Evolutionary conservation across 768 basidiomycete genomes (phyloP).

Genomic region (Neoboletus subvelutipes): DNA sequence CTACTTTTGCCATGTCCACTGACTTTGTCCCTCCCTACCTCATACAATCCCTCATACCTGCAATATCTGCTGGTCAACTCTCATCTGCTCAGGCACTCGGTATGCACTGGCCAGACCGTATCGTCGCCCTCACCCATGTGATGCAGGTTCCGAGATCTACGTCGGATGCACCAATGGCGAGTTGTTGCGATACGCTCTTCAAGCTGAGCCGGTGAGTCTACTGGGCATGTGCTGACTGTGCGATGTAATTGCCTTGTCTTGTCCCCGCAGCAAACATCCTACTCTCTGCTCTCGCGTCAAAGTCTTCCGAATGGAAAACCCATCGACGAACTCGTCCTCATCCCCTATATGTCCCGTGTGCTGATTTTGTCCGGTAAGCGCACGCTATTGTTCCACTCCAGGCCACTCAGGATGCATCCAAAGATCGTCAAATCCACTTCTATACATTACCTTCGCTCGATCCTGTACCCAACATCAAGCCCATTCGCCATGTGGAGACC

Average conservation of each 20-base stretch:
- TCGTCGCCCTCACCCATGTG: conserved; percentile 4
- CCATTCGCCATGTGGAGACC: conserved; percentile 76
- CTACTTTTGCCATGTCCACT: conserved; percentile 15
- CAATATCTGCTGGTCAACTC: conserved; percentile 27
- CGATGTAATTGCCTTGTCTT: not conserved
- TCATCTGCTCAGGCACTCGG: conserved; percentile 59
- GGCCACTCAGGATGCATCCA: not conserved
- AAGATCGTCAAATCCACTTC: conserved; percentile 70
- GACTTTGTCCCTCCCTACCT: conserved; percentile 60
- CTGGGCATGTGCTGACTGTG: not conserved
- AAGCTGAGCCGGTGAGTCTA: conserved; percentile 48
- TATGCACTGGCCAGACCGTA: conserved; percentile 22
- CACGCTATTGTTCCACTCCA: conserved; percentile 12
- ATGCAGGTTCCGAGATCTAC: conserved; percentile 77
- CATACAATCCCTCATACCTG: conserved; percentile 47
- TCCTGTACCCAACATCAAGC: conserved; percentile 62
- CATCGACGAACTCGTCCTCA: conserved; percentile 76
- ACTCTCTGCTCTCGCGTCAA: conserved; percentile 68
- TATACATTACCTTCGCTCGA: conserved; percentile 82
- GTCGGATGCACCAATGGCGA: conserved; percentile 85
- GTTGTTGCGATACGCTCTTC: conserved; percentile 74
- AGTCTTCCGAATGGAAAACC: conserved; percentile 65
- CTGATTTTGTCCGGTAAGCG: conserved; percentile 72
- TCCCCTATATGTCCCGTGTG: conserved; percentile 72
- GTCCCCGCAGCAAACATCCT: conserved; percentile 51